Evolutionary conservation across 2,329 filamentous ascomycete genomes (phyloP), one percentile per base, ranked within the genome.

Genomic region (Fusarium goolgardi): DNA sequence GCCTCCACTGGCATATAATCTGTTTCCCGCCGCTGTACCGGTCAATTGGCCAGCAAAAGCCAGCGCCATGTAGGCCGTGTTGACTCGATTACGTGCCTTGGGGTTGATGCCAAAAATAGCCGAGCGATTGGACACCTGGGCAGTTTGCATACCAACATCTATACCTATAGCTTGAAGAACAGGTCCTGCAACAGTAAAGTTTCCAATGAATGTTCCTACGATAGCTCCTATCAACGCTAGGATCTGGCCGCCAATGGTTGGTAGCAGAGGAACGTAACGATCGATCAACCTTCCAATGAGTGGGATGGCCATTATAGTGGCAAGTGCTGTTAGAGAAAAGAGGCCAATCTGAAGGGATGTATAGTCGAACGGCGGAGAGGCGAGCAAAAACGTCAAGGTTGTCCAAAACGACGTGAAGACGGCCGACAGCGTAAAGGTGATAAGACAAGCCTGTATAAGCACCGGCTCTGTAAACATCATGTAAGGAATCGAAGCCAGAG

Each of bases 11-110:
- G 84, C 83, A 58, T 85, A 86, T 3, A 86, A 73, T 20, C 81
- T 77, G 64, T 86, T 86, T 0, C 86, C 86, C 6, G 86, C 86
- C 2, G 86, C 82, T 0, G 88, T 90, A 0, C 92, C 92, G 3
- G 89, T 89, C 46, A 96, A 71, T 80, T 96, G 92, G 0, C 92
- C 92, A 29, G 85, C 88, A 72, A 95, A 95, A 0, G 87, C 88
- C 10, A 85, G 84, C 0, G 94, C 84, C 92, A 95, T 96, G 73
- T 93, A 96, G 2, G 89, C 91, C 0, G 92, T 94, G 75, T 96
- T 96, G 25, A 95, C 85, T 5, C 92, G 80, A 77, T 94, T 96
- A 6, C 91, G 80, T 0, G 89, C 89, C 62, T 87, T 89, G 0
- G 91, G 88, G 54, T 91, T 90, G 23, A 95, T 88, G 2, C 81